Evolutionary conservation across 805 yeast genomes (phyloP), one percentile per base, ranked within the genome.

Genomic region (Kodamaea kaohsiungensis): DNA sequence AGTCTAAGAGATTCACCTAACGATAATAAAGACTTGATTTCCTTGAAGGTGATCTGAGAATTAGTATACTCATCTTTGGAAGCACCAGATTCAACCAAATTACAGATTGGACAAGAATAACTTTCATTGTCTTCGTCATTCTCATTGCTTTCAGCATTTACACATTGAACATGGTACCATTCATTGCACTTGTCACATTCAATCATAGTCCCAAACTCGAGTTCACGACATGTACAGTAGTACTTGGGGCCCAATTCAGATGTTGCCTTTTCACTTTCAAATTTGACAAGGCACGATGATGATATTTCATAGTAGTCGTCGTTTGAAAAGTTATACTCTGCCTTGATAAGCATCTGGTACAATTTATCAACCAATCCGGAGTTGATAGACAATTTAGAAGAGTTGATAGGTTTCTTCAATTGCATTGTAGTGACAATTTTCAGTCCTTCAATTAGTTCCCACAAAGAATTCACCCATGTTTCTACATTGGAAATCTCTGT

Each of bases 141-240:
- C 8, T 54, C 56, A 10, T 46, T 46, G 10, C 38, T 47, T 15
- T 52, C 56, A 13, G 54, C 57, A 13, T 77, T 78, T 45, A 87
- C 72, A 66, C 92, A 87, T 13, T 67, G 68, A 46, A 80, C 77
- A 63, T 87, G 92, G 62, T 82, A 87, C 91, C 91, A 86, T 61
- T 86, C 90, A 51, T 79, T 74, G 65, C 93, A 88, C 15, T 66
- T 68, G 57, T 86, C 91, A 69, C 92, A 87, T 55, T 82, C 87
- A 46, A 86, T 81, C 89, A 86, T 86, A 0, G 81, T 77, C 6
- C 66, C 88, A 80, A 59, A 78, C 59, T 86, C 92, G 19, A 68
- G 67, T 48, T 79, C 80, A 46, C 91, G 76, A 65, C 93, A 87
- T 53, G 84, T 70, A 63, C 92, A 87, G 62, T 82, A 86, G 18